phyloP scores from a whole-genome alignment of 2,329 filamentous ascomycete species.

The Pochonia chlamydosporia region DNA sequence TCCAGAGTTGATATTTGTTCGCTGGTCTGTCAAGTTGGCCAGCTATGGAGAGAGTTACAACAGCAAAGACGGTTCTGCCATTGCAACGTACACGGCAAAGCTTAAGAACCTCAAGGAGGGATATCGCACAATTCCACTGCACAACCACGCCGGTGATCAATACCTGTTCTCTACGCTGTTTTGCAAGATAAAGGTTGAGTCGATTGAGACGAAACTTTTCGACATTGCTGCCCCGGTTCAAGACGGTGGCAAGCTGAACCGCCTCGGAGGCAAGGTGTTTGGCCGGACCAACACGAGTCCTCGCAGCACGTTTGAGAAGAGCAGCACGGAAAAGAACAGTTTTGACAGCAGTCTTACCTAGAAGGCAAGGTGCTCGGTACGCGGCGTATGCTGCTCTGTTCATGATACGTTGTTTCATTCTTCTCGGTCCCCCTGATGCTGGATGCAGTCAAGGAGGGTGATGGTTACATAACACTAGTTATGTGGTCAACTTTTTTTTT shows the following conservation, averaged over 20 bases:
- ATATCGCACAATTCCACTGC: slow-evolving; percentile 85
- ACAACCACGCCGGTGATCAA: slow-evolving; percentile 83
- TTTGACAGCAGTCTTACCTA: slow-evolving; percentile 32
- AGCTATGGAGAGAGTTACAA: slow-evolving; percentile 66
- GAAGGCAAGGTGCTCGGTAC: slow-evolving; percentile 2
- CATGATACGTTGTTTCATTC: not conserved
- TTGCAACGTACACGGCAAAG: slow-evolving; percentile 91
- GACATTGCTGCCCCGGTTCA: slow-evolving; percentile 35
- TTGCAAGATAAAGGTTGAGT: slow-evolving; percentile 70
- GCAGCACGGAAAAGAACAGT: slow-evolving; percentile 40
- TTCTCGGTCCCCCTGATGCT: not conserved
- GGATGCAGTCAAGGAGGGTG: not conserved
- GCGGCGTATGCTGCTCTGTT: not conserved
- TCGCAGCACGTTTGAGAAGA: slow-evolving; percentile 46
- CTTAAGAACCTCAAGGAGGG: slow-evolving; percentile 84
- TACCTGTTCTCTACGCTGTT: slow-evolving; percentile 94
- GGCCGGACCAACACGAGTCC: slow-evolving; percentile 47
- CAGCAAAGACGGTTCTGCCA: slow-evolving; percentile 48
- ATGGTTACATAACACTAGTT: not conserved
- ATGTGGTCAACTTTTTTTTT: not conserved
- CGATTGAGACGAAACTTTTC: slow-evolving; percentile 51
- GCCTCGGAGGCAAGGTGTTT: slow-evolving; percentile 52
- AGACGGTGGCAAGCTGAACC: slow-evolving; percentile 49
- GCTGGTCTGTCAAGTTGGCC: slow-evolving; percentile 87
- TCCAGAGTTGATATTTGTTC: slow-evolving; percentile 87